Evolutionary conservation across 2,329 filamentous ascomycete genomes (phyloP), one percentile per base, ranked within the genome.

Genomic region (Arthrobotrys entomopaga): DNA sequence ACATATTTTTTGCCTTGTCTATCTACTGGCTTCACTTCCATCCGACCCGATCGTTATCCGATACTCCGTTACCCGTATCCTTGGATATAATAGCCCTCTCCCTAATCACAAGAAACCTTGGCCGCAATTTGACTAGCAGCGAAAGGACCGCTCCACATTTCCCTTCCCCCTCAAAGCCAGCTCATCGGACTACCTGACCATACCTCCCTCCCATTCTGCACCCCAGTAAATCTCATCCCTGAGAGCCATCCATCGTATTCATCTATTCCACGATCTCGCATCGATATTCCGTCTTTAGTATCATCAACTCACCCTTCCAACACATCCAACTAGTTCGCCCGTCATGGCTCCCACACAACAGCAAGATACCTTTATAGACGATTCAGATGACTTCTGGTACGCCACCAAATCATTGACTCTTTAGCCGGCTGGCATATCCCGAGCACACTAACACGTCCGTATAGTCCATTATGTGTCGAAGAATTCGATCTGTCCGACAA

Each of bases 401-500:
- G 85, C 76, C 53, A 16, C 65, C 10, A 49, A 53, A 52, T 19
- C 20, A 61, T 48, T 40, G 20, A 20, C 52, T 13, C 8, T 19
- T 50, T 34, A 52, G 29, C 56, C 19, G n/a, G 74, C n/a, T 22
- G 8, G 42, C 2, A 5, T 10, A 34, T 8, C 16, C 50, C 20
- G 59, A 64, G 24, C 34, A 43, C 8, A 26, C 59, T 76, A 78
- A 82, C 81, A 65, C 57, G 38, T 20, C 49, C 70, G 24, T 80
- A 65, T 79, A 99, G 95, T 82, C 95, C 95, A 78, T 90, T 99
- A 77, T 99, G 95, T 82, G 96, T 99, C 81, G 95, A 99, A 84
- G 96, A 99, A 84, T 96, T 99, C 81, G 96, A 99, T 83, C 88
- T 99, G 58, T 96, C 93, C 48, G 95, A 99, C 85, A 91, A 92